Percentiles rank a stretch among this genome's conserved stretches.
Conservation (phyloP, 106 monocot species). For the Ottelia alismoides region DNA sequence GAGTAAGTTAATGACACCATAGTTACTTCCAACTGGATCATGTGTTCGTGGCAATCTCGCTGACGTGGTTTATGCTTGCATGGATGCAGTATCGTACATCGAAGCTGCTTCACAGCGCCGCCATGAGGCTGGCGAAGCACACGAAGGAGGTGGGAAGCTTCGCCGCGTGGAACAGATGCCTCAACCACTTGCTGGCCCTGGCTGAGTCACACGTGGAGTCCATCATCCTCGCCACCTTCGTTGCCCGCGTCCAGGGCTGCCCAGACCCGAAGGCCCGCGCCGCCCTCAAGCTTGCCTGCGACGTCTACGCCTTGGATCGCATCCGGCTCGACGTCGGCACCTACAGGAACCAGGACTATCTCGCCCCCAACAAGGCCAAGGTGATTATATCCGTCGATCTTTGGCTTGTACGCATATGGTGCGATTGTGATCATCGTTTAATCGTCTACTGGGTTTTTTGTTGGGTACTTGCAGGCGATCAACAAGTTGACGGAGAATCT, state of each 20-base stretch:
- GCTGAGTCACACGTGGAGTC: conserved; percentile 96
- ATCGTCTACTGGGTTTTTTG: conserved; percentile 1
- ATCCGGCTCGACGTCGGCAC: conserved; percentile 96
- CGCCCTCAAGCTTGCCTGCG: conserved; percentile 75
- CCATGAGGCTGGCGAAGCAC: conserved; percentile 65
- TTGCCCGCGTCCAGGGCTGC: conserved; percentile 69
- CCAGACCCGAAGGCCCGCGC: conserved; percentile 53
- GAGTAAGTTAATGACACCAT: conserved; percentile 43
- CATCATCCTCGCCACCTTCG: conserved; percentile 80
- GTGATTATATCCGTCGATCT: no score
- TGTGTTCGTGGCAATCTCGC: no score
- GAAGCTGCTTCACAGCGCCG: conserved; percentile 74
- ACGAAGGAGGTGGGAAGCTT: conserved; percentile 71
- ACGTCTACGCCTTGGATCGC: conserved; percentile 86
- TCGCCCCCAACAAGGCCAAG: conserved; percentile 97
- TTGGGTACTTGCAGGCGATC: conserved; percentile 74
- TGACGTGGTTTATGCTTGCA: no score
- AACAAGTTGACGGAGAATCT: conserved; percentile 76
- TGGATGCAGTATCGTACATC: conserved; percentile 86
- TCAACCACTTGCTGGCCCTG: conserved; percentile 86
- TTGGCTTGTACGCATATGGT: no score
- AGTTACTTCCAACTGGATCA: no score
- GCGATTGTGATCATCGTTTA: no score
- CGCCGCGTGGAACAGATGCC: conserved; percentile 96
- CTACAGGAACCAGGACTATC: conserved; percentile 85